Base-by-base conservation (phyloP, 2,329 filamentous ascomycete genomes). In the Arthrobotrys entomopaga region DNA sequence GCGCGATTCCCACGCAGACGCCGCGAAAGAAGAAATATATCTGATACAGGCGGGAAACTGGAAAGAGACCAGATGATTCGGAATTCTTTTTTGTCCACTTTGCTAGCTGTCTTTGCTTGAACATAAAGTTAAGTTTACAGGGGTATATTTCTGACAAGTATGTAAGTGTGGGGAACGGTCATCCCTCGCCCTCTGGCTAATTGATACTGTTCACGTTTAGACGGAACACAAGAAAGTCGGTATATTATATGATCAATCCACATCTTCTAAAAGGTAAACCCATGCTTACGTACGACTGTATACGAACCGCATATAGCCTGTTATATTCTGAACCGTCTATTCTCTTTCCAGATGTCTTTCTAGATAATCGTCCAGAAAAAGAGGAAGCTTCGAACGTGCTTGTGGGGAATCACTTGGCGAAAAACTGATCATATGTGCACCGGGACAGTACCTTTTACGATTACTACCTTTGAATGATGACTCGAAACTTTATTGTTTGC, bases 71-170 rank as follows among this genome's bases (percentile, higher is more conserved):
- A 69, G 65, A 69, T 69, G 65, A 69, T 69, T 69, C 64, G 64
- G 60, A 48, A 24, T 34, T 29, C 46, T 61, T 50, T 16, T 38
- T 34, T 34, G 3, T 64, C 49, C 40, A 42, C 46, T 34, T 48
- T 34, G 67, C 57, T 65, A 26, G 54, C 50, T 56, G 65, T 60
- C 69, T 61, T 73, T 54, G 16, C 46, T 13, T 11, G 48, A 46
- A 66, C 29, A 10, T 34, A 10, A 34, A 34, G 29, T 34, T 34
- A 34, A 34, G 29, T 34, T 34, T 34, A 34, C 60, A 60, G 60
- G 69, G 69, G 61, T 73, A 48, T 71, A 59, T 46, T 65, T 72
- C 67, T 73, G 67, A 73, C 69, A 73, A 34, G 67, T 56, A 73
- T 7, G 67, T 56, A 60, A 60, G 46, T 61, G 69, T 73, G 69